Base-by-base conservation (phyloP, 2,329 filamentous ascomycete genomes). In the Aspergillus sclerotialis region DNA sequence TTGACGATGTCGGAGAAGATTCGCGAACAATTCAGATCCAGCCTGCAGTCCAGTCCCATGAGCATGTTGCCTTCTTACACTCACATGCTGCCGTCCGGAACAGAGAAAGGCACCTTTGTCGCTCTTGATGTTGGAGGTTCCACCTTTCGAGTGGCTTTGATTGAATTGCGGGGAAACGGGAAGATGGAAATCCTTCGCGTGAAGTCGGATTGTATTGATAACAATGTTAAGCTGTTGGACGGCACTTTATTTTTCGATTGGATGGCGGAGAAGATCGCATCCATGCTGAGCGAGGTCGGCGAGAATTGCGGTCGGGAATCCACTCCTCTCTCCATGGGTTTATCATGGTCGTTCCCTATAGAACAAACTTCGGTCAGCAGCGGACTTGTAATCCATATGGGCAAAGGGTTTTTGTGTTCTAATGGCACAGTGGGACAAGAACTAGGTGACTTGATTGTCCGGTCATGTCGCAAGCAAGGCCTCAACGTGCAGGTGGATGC, bases 31-130 rank as follows among this genome's bases (percentile, higher is more conserved):
- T 77, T 78, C 46, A 60, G 62, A 33, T 63, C 69, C 32, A 72
- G 71, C 44, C 60, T 80, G 18, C 66, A 72, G 45, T 61, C 65
- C 27, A 77, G 72, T 53, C 67, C 73, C 15, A 70, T 74, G 38
- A 78, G 72, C 58, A 81, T 82, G 78, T 62, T 81, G 35, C 78
- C 78, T 2, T 81, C 78, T 4, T 80, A 77, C 59, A 78, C 74
- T 52, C 68, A 79, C 50, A 72, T 71, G 12, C 61, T 81, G 5
- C 78, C 78, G 1, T 72, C 69, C 4, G 78, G 78, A 4, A 53
- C 65, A 30, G 78, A 82, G 53, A 64, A 58, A 31, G 78, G 78
- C 7, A 75, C 75, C 10, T 79, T 71, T 48, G 60, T 82, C 23
- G 75, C 76, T 4, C 61, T 82, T 38, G 78, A 82, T 48, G 75